These are phyloP conservation scores for Platanus orientalis DNA, from an alignment of 164 flowering plant species.

Conservation along the genomic window DNA sequence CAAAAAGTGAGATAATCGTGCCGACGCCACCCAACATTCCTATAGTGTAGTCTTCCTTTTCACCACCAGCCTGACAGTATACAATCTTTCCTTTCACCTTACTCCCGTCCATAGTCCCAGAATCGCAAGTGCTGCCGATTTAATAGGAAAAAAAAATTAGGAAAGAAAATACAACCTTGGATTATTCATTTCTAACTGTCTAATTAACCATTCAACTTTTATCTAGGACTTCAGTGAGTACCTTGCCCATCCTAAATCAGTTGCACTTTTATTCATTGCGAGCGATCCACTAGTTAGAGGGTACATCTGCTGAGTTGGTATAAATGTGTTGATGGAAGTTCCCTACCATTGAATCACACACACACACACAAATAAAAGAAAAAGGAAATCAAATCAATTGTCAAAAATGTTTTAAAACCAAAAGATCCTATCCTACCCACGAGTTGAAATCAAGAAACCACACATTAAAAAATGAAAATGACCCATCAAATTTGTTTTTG, in stretches of 20 bases:
- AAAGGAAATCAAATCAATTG: too few relatives aligned
- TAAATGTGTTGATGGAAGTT: constrained; percentile 45
- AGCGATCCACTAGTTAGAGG: constrained; percentile 46
- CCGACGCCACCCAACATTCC: constrained; percentile 37
- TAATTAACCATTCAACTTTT: background rate
- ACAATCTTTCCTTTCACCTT: constrained; percentile 62
- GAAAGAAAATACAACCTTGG: background rate
- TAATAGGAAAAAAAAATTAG: too few relatives aligned
- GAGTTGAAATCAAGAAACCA: too few relatives aligned
- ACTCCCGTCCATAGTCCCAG: constrained; percentile 26
- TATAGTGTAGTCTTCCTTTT: constrained; percentile 33
- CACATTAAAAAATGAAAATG: too few relatives aligned
- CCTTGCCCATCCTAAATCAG: constrained; percentile 32
- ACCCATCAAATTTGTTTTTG: too few relatives aligned
- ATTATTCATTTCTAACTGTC: background rate
- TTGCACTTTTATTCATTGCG: constrained; percentile 25
- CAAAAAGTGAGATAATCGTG: constrained; percentile 17
- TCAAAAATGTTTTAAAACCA: too few relatives aligned
- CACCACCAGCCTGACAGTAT: constrained; percentile 36
- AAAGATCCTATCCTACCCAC: too few relatives aligned
- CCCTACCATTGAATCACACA: constrained; percentile 33
- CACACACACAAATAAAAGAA: background rate
- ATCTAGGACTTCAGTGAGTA: too few relatives aligned
- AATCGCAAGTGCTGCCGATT: constrained; percentile 45
- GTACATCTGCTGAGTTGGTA: constrained; percentile 35